Evolutionary conservation across 164 flowering plant genomes (phyloP), one percentile per base, ranked within the genome.

Genomic region (Pachysandra terminalis): DNA sequence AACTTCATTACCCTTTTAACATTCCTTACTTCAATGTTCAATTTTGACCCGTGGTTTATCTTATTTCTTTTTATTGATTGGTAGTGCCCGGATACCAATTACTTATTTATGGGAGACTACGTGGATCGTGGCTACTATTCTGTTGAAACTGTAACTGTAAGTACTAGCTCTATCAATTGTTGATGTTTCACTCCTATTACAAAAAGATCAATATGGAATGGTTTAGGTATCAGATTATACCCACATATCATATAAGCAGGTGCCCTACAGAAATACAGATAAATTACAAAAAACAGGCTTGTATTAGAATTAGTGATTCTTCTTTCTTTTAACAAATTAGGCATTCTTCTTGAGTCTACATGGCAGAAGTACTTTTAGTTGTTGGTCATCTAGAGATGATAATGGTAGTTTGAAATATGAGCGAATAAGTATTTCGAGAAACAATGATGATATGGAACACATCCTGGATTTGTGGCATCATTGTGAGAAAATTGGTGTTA

Each of bases 91-190:
- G 97, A 93, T 77, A 91, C 96, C 65, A 93, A 93, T 78, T 93
- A 91, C 78, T 79, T 93, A 66, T 93, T 93, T 77, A 93, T 93
- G 98, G 98, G 98, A 74, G 98, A 93, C 73, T 93, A 93, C 79
- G 98, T 91, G 55, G 98, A 93, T 54, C 97, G 98, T 74, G 98
- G 98, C 10, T 91, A 89, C 68, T 91, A 90, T 75, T 93, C 98
- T 57, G 96, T 93, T 73, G 98, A 89, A 80, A 90, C 98, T 72
- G 96, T 89, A 21, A 87, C 94, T 58, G 98, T 93, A 76, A 80
- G 93, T 79, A 68, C 26, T 45, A 25, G 64, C 19, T 64, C 27
- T 13, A 45, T 45, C 10, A 10, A 15, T 15, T 12, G 7, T 32
- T 32, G 37, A 32, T 45, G 51, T 45, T 45, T 45, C 10, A 12